phyloP scores from a whole-genome alignment of 192 early-diverging fungal species.

The Coemansia reversa region DNA sequence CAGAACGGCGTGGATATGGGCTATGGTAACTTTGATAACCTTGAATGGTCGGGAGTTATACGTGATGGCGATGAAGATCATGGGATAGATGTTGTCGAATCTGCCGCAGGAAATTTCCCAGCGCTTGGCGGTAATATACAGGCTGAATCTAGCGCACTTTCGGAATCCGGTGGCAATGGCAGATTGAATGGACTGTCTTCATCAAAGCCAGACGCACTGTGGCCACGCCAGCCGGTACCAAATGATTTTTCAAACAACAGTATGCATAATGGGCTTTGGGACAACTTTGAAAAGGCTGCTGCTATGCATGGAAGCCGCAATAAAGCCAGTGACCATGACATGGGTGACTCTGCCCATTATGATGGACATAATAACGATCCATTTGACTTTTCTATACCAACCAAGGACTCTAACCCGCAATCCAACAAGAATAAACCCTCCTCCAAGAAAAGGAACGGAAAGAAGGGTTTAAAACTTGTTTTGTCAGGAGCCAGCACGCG shows the following conservation, averaged over 20 bases:
- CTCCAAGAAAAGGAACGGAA: conserved; percentile 14
- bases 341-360: conserved; percentile 6
- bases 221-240: conserved; percentile 37
- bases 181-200: background rate
- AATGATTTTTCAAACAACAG: background rate
- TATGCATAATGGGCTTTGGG: conserved; percentile 29
- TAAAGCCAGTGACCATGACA: conserved; percentile 4
- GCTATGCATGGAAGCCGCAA: conserved; percentile 4
- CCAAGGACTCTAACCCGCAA: conserved; percentile 12
- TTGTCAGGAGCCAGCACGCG: conserved; percentile 35
- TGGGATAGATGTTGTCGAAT: background rate
- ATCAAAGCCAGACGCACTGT: conserved; percentile 10
- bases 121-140: conserved; percentile 14
- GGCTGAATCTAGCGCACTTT: background rate
- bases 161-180: background rate
- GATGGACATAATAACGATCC: conserved; percentile 17
- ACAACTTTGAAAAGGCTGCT: conserved; percentile 38
- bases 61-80: background rate
- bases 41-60: conserved; percentile 12
- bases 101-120: conserved; percentile 39
- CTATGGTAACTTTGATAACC: conserved; percentile 1
- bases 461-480: conserved; percentile 32
- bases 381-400: conserved; percentile 14
- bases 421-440: background rate
- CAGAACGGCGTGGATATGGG: background rate